phyloP scores from a whole-genome alignment of 1,139 yeast species.

The Suhomyces guaymorum region DNA sequence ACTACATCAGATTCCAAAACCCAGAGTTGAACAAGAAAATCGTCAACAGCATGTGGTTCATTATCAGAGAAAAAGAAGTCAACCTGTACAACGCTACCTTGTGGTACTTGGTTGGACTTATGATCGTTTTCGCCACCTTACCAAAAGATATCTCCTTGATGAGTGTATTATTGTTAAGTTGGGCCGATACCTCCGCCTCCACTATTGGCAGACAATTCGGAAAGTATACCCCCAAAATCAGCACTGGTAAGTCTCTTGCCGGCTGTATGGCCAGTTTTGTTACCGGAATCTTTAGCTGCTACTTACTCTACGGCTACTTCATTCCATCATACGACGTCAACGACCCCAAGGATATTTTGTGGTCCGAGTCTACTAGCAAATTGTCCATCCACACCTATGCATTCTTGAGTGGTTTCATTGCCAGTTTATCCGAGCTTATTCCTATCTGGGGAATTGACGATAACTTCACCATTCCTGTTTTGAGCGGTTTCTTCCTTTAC shows the following conservation, averaged over 20 bases:
- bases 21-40: constrained; percentile 63
- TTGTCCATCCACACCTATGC: constrained; percentile 56
- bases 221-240: constrained; percentile 74
- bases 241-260: constrained; percentile 77
- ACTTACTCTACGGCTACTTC: constrained; percentile 68
- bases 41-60: constrained; percentile 66
- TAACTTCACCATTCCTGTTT: constrained; percentile 88
- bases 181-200: constrained; percentile 98
- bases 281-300: constrained; percentile 68
- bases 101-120: constrained; percentile 79
- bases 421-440: constrained; percentile 83
- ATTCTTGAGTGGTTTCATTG: constrained; percentile 71
- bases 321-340: constrained; percentile 58
- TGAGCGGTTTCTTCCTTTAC: constrained; percentile 67
- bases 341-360: constrained; percentile 54
- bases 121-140: constrained; percentile 64
- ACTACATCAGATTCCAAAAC: constrained; percentile 63
- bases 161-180: constrained; percentile 77
- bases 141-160: constrained; percentile 82
- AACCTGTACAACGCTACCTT: constrained; percentile 75
- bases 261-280: constrained; percentile 85
- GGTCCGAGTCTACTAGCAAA: constrained; percentile 62
- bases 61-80: constrained; percentile 82
- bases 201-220: constrained; percentile 88
- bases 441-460: constrained; percentile 80